Conservation (phyloP, 2,329 filamentous ascomycete genomes). For the Seiridium unicorne region DNA sequence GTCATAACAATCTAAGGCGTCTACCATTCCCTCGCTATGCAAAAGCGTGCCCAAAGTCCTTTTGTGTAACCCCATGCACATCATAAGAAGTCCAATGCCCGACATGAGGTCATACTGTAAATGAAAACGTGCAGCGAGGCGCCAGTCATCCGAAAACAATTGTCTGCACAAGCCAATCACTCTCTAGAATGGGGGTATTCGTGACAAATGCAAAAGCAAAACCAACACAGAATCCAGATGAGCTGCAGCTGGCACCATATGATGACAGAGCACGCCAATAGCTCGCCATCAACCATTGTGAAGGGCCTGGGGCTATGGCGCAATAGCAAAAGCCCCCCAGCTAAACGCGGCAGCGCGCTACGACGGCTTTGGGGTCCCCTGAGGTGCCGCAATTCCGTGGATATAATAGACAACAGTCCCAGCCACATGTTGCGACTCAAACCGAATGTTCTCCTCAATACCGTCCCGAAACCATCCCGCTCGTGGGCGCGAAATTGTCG, state of each 20-base stretch:
- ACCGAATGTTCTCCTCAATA: too few relatives aligned
- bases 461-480: constrained; percentile 25
- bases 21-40: not conserved
- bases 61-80: not conserved
- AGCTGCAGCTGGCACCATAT: not conserved
- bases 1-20: not conserved
- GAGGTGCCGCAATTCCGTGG: too few relatives aligned
- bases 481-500: constrained; percentile 38
- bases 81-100: not conserved
- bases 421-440: too few relatives aligned
- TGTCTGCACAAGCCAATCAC: not conserved
- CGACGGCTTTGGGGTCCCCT: not conserved
- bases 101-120: not conserved
- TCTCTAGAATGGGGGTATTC: constrained; percentile 9
- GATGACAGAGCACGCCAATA: constrained; percentile 10
- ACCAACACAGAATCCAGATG: not conserved
- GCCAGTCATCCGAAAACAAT: not conserved
- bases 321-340: not conserved
- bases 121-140: not conserved
- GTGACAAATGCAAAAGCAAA: constrained; percentile 9
- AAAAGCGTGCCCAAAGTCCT: not conserved
- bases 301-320: constrained; percentile 4
- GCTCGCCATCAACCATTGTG: constrained; percentile 1
- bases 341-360: not conserved
- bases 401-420: too few relatives aligned